These are phyloP conservation scores for Dentipellis fragilis DNA, from an alignment of 768 basidiomycete genomes.

Conservation along the genomic window DNA sequence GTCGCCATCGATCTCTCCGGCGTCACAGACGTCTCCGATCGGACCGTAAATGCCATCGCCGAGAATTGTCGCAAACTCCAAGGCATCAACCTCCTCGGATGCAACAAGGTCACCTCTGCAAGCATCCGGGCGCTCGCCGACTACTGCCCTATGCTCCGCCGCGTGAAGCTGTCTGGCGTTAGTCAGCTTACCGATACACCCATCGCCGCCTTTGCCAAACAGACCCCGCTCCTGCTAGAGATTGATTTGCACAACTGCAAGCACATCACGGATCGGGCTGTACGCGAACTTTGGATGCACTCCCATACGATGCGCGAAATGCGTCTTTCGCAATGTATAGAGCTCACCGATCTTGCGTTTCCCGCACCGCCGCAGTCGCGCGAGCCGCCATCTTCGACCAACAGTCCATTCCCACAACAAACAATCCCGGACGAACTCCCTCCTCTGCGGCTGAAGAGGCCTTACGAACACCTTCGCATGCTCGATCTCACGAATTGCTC, in stretches of 20 bases:
- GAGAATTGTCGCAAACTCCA: constrained; percentile 65
- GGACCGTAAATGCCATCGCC: constrained; percentile 63
- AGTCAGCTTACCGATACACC: constrained; percentile 66
- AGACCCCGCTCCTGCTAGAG: constrained; percentile 83
- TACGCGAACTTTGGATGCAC: constrained; percentile 78
- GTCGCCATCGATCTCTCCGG: constrained; percentile 81
- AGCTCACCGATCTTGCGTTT: constrained; percentile 79
- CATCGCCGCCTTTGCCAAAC: constrained; percentile 64
- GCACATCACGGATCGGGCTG: constrained; percentile 61
- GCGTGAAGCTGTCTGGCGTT: constrained; percentile 83
- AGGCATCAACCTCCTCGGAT: constrained; percentile 85
- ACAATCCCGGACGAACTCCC: constrained; percentile 28
- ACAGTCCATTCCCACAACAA: constrained; percentile 26
- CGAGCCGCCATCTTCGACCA: constrained; percentile 31
- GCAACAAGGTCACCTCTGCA: constrained; percentile 67
- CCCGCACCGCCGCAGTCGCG: constrained; percentile 51
- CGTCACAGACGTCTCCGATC: constrained; percentile 59
- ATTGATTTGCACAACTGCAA: constrained; percentile 86
- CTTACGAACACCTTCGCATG: constrained; percentile 83
- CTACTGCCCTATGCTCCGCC: constrained; percentile 67
- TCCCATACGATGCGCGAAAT: constrained; percentile 85
- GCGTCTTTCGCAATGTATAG: constrained; percentile 67
- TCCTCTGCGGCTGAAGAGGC: constrained; percentile 52
- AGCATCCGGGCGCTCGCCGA: constrained; percentile 70
- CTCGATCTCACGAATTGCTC: constrained; percentile 85